Evolutionary conservation across 2,329 filamentous ascomycete genomes (phyloP).

Genomic region (Madurella mycetomatis): DNA sequence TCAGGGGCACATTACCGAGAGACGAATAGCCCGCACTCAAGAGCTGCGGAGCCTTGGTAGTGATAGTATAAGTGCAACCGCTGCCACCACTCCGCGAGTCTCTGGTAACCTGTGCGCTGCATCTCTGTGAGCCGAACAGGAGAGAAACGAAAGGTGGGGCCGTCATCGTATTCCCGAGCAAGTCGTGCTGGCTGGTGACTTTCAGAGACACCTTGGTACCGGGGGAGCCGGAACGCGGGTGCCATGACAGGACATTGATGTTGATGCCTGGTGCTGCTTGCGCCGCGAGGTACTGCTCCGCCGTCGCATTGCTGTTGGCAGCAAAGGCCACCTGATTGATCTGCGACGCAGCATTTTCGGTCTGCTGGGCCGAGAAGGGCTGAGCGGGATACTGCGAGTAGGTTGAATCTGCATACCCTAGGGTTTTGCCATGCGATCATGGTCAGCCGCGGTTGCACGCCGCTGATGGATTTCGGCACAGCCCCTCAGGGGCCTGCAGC

Average conservation of each 20-base stretch:
- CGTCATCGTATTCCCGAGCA: slow-evolving; percentile 48
- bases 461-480: not conserved
- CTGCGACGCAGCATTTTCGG: slow-evolving; percentile 48
- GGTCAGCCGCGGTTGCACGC: not conserved
- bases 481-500: not conserved
- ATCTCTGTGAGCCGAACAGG: slow-evolving; percentile 74
- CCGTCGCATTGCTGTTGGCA: slow-evolving; percentile 51
- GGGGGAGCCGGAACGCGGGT: slow-evolving; percentile 62
- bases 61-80: slow-evolving; percentile 65
- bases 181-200: slow-evolving; percentile 69
- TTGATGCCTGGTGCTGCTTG: slow-evolving; percentile 55
- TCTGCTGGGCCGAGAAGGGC: slow-evolving; percentile 43
- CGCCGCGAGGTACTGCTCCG: slow-evolving; percentile 62
- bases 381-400: slow-evolving; percentile 51
- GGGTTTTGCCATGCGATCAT: not conserved
- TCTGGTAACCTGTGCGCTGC: slow-evolving; percentile 62
- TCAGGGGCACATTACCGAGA: slow-evolving; percentile 49
- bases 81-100: slow-evolving; percentile 53
- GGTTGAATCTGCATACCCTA: slow-evolving; percentile 41
- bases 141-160: slow-evolving; percentile 59
- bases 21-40: slow-evolving; percentile 47
- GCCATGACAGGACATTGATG: slow-evolving; percentile 56
- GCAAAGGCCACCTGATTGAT: slow-evolving; percentile 54
- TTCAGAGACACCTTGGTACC: slow-evolving; percentile 70
- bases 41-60: slow-evolving; percentile 63